A percentile compares a stretch with the other conserved stretches of the same genome.
Conservation (phyloP, 202 grass and related monocot genomes). For the Carex arenaria region DNA sequence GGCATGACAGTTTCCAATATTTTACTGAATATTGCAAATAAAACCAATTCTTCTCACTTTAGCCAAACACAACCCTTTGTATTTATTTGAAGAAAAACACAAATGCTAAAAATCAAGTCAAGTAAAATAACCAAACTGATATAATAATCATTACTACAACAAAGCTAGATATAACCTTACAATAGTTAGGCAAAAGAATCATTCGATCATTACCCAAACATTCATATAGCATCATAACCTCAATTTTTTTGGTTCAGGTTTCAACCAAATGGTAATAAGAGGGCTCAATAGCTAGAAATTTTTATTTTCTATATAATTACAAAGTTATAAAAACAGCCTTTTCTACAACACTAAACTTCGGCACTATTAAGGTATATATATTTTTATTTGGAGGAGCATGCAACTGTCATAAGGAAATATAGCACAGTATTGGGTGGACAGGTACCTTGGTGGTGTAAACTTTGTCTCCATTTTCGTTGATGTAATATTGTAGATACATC, state of each 20-base stretch:
- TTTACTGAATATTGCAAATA: not conserved
- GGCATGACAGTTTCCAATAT: not conserved
- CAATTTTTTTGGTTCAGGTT: not conserved
- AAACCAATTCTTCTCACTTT: not conserved
- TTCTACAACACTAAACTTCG: not conserved
- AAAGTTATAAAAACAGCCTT: not conserved
- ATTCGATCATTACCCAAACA: not conserved
- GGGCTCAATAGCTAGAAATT: not conserved
- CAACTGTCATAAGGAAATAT: not conserved
- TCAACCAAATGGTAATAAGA: not conserved
- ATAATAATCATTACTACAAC: not conserved
- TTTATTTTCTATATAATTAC: not conserved
- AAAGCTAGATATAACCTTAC: not conserved
- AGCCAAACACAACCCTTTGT: not conserved
- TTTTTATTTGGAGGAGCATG: not conserved
- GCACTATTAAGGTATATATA: not conserved
- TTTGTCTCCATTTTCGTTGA: slow-evolving; percentile 93
- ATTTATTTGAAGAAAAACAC: not conserved
- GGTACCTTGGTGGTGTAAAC: slow-evolving; percentile 94
- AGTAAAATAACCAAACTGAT: not conserved
- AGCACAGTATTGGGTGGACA: not conserved
- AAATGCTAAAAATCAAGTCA: not conserved
- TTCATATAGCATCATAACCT: not conserved
- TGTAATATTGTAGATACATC: slow-evolving; percentile 97
- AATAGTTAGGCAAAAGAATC: not conserved